A percentile compares a stretch with the other conserved stretches of the same genome.
Evolutionary conservation across 345 rosid genomes (phyloP).

Genomic region (Salix viminalis): DNA sequence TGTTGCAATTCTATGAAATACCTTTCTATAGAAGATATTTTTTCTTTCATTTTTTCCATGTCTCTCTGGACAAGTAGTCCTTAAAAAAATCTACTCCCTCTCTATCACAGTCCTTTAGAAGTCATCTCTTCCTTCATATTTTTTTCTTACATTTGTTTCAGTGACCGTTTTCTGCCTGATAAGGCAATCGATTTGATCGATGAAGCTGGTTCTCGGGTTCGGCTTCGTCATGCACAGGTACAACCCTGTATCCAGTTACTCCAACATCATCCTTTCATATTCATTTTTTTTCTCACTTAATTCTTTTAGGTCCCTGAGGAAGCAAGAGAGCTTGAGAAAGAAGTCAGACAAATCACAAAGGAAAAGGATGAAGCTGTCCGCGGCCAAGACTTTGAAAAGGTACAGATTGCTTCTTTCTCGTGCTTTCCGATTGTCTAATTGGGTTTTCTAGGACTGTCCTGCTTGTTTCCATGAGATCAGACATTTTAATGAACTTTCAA

Average conservation of each 20-base stretch:
- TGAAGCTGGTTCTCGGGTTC: constrained; percentile 99
- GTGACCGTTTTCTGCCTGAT: constrained; percentile 98
- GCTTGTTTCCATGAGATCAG: background rate
- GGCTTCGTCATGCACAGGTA: constrained; percentile 94
- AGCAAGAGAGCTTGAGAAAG: constrained; percentile 93
- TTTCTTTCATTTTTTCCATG: background rate
- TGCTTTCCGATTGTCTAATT: background rate
- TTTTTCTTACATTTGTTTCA: constrained; percentile 19
- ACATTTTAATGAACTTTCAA: background rate
- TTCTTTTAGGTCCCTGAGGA: constrained; percentile 83
- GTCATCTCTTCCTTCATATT: background rate
- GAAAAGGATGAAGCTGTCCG: constrained; percentile 97
- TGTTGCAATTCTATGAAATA: background rate
- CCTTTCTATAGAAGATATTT: background rate
- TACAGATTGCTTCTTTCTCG: constrained; percentile 11
- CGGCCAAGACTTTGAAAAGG: constrained; percentile 96
- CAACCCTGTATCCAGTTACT: constrained; percentile 10
- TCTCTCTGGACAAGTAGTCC: background rate
- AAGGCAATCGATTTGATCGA: constrained; percentile 98
- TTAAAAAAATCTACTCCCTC: background rate
- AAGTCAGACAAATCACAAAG: constrained; percentile 86
- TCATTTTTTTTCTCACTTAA: background rate
- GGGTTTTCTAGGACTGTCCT: background rate
- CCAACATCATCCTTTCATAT: background rate
- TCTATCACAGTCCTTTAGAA: background rate